phyloP scores from a whole-genome alignment of 2,329 filamentous ascomycete genomes.

The Thelonectria discophora region DNA sequence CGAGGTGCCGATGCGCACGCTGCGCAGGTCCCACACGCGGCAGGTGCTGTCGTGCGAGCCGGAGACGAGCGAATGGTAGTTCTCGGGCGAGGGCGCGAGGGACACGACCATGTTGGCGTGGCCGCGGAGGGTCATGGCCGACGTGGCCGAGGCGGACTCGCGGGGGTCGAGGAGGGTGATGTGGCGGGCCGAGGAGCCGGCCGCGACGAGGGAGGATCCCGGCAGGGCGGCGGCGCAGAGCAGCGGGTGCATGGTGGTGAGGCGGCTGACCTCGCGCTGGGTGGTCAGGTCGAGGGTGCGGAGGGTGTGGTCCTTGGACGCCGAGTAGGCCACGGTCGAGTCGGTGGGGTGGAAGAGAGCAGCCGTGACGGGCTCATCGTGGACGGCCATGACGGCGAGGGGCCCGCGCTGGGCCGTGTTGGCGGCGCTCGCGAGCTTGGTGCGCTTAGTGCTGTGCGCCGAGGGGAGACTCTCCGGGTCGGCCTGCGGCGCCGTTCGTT shows the following conservation, averaged over 20 bases:
- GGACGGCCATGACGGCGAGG: conserved; percentile 74
- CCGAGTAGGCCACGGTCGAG: conserved; percentile 88
- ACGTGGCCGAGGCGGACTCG: conserved; percentile 76
- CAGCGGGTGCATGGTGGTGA: conserved; percentile 84
- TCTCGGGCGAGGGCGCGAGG: conserved; percentile 64
- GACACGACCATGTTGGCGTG: conserved; percentile 78
- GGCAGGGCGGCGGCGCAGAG: conserved; percentile 80
- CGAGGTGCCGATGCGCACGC: conserved; percentile 66
- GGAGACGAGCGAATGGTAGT: conserved; percentile 84
- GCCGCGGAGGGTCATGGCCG: conserved; percentile 89
- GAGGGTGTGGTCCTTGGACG: conserved; percentile 89
- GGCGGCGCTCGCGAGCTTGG: conserved; percentile 65
- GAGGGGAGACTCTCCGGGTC: conserved; percentile 74
- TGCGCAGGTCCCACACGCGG: conserved; percentile 91
- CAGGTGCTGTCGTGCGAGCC: conserved; percentile 94
- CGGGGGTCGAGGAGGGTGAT: conserved; percentile 94
- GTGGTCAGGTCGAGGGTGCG: conserved; percentile 93
- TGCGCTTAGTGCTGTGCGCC: conserved; percentile 75
- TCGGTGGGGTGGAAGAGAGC: conserved; percentile 88
- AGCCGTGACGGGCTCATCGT: conserved; percentile 79
- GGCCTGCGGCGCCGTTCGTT: conserved; percentile 77
- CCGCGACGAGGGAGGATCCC: conserved; percentile 68
- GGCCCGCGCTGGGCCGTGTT: conserved; percentile 78
- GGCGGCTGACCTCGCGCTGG: conserved; percentile 77
- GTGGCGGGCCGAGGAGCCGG: conserved; percentile 85